Evolutionary conservation across 495 filamentous ascomycete species (phyloP).

Genomic region (Annulohypoxylon stygium): DNA sequence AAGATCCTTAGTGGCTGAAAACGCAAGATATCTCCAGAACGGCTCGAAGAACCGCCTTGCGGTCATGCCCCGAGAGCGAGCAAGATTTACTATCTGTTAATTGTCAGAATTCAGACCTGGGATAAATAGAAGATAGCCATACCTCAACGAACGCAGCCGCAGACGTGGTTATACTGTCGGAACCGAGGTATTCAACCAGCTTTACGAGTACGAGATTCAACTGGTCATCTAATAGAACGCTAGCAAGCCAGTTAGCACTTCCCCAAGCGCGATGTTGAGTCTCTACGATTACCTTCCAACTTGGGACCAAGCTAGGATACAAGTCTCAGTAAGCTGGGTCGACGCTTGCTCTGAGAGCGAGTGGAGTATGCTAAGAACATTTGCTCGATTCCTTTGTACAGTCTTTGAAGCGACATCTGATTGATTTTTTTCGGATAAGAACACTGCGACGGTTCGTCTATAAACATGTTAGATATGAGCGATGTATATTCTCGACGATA

Average conservation of each 20-base stretch:
- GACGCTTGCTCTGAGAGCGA: conserved; percentile 74
- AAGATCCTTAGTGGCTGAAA: conserved; percentile 83
- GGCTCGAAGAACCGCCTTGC: conserved; percentile 79
- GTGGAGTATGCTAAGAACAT: conserved; percentile 75
- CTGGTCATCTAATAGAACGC: conserved; percentile 71
- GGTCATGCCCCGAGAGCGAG: conserved; percentile 69
- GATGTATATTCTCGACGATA: background rate
- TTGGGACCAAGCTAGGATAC: conserved; percentile 85
- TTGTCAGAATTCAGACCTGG: background rate
- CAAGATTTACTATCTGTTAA: conserved; percentile 69
- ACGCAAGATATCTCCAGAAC: conserved; percentile 86
- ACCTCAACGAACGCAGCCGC: conserved; percentile 86
- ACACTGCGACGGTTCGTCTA: conserved; percentile 74
- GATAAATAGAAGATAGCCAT: conserved; percentile 13
- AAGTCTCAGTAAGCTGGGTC: conserved; percentile 79
- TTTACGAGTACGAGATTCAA: conserved; percentile 86
- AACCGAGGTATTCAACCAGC: conserved; percentile 87
- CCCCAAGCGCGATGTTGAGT: background rate
- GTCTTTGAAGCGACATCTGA: conserved; percentile 53
- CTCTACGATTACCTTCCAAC: conserved; percentile 70
- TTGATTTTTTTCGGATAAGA: conserved; percentile 67
- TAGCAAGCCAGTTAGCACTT: conserved; percentile 26
- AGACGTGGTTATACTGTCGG: conserved; percentile 82
- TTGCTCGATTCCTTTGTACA: conserved; percentile 73
- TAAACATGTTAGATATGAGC: conserved; percentile 48